Evolutionary conservation across 768 basidiomycete genomes (phyloP), one percentile per base, ranked within the genome.

Genomic region (Asterophora lycoperdoides): DNA sequence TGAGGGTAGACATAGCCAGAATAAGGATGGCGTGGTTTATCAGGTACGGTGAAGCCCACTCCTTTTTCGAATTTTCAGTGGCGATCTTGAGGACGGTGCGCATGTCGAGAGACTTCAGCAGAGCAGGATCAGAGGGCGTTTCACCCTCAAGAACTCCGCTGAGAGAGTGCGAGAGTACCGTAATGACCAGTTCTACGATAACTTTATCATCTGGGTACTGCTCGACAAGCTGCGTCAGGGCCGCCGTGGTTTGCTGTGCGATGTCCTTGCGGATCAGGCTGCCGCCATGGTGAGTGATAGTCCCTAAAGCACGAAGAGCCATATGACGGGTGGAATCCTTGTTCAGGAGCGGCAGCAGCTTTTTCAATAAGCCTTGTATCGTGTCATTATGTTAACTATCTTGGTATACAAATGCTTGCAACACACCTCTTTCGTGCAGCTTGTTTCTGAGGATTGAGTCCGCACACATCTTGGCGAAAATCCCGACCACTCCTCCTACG

Each of bases 231-330:
- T 66, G 70, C 13, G 77, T 54, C 8, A 85, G 64, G 11, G 56
- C 58, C 8, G 68, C 56, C 10, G 70, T 60, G 5, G 74, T 65
- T 29, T 73, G 64, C 42, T 68, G 71, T 0, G 81, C 79, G 44
- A 86, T 77, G 47, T 76, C 76, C 38, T 65, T 59, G 32, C 78
- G 77, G 20, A 77, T 71, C 14, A 71, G 65, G 3, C 58, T 50
- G 5, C 81, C 81, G 3, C 81, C 81, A 40, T 84, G 81, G 50
- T 81, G 83, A 0, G 83, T 84, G 9, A 84, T 71, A 18, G 76
- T 80, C 0, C 72, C 73, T 17, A 86, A 63, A 0, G 80, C 73
- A 23, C 76, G 75, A 8, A 86, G 66, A 7, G 79, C 80, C 41
- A 82, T 61, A 53, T 75, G 71, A 1, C 79, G 74, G 2, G 75